Evolutionary conservation across 2,329 filamentous ascomycete genomes (phyloP).

Genomic region (Pseudogymnoascus sp.): DNA sequence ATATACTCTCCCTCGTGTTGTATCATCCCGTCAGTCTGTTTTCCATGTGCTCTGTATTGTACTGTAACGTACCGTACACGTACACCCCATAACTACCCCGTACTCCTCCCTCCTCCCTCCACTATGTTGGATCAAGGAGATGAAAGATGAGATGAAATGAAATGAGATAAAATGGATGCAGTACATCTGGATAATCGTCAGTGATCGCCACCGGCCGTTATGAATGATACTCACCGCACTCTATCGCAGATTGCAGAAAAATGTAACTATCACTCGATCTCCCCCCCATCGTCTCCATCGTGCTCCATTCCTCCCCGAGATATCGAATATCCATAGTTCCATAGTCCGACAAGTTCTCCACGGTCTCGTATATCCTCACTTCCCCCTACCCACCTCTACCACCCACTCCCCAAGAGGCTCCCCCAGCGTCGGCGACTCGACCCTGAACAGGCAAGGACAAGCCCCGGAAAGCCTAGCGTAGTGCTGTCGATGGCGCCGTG

Average conservation of each 20-base stretch:
- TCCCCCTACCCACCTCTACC: neutral
- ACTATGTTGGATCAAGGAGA: neutral
- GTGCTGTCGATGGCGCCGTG: neutral
- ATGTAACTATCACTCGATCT: neutral
- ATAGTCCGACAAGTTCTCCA: neutral
- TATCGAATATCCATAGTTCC: neutral
- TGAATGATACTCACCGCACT: neutral
- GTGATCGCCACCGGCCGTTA: neutral
- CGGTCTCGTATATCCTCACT: neutral
- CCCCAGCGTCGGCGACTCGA: neutral
- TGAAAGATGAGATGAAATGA: neutral
- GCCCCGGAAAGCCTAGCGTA: neutral
- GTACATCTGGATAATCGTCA: neutral
- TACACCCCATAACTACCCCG: too few species aligned
- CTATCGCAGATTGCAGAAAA: neutral
- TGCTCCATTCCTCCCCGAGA: neutral
- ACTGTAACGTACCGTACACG: neutral
- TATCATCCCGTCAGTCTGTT: neutral
- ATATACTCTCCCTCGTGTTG: neutral
- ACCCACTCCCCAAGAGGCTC: neutral
- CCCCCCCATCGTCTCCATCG: neutral
- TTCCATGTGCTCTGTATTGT: neutral
- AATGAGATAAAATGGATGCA: neutral
- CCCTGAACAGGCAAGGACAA: neutral
- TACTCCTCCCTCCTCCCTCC: neutral